A percentile compares a stretch with the other conserved stretches of the same genome.
phyloP scores from a whole-genome alignment of 2,329 filamentous ascomycete species.

The Neopestalotiopsis rosae region DNA sequence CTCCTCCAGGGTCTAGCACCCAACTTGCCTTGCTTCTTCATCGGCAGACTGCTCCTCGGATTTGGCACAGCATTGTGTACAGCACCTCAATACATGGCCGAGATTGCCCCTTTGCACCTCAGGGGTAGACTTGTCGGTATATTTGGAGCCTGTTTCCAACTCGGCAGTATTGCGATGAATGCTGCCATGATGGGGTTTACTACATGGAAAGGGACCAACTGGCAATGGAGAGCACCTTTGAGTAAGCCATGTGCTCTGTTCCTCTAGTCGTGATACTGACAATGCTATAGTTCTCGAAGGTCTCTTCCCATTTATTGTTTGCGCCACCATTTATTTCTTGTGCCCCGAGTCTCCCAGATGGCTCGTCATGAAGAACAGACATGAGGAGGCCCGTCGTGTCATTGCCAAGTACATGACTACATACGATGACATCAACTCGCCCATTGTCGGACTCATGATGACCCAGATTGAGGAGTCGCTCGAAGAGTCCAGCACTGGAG shows the following conservation, averaged over 20 bases:
- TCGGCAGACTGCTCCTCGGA: slow-evolving; percentile 13
- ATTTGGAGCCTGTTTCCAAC: slow-evolving; percentile 52
- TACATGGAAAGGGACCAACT: slow-evolving; percentile 39
- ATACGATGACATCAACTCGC: slow-evolving; percentile 42
- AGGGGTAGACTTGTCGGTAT: slow-evolving; percentile 51
- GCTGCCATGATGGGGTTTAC: slow-evolving; percentile 48
- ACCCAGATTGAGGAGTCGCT: slow-evolving; percentile 50
- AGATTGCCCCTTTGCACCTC: slow-evolving; percentile 34
- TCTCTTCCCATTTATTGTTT: slow-evolving; percentile 44
- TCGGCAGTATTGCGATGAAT: slow-evolving; percentile 47
- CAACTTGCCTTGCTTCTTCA: slow-evolving; percentile 22
- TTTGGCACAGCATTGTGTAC: slow-evolving; percentile 32
- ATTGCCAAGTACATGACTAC: slow-evolving; percentile 44
- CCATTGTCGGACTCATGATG: slow-evolving; percentile 46
- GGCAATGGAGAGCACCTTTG: slow-evolving; percentile 43
- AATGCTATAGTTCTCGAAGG: slow-evolving; percentile 38
- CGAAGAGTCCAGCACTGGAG: slow-evolving; percentile 42
- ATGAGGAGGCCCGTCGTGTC: slow-evolving; percentile 10
- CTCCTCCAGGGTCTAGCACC: slow-evolving; percentile 39
- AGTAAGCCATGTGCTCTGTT: slow-evolving; percentile 12
- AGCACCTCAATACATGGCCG: slow-evolving; percentile 35
- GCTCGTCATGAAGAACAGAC: slow-evolving; percentile 17
- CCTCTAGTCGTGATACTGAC: background rate
- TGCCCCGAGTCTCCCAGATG: slow-evolving; percentile 30
- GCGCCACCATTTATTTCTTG: slow-evolving; percentile 42